phyloP scores from a whole-genome alignment of 352 stramenopile genomes.

The Pythium aphanidermatum region DNA sequence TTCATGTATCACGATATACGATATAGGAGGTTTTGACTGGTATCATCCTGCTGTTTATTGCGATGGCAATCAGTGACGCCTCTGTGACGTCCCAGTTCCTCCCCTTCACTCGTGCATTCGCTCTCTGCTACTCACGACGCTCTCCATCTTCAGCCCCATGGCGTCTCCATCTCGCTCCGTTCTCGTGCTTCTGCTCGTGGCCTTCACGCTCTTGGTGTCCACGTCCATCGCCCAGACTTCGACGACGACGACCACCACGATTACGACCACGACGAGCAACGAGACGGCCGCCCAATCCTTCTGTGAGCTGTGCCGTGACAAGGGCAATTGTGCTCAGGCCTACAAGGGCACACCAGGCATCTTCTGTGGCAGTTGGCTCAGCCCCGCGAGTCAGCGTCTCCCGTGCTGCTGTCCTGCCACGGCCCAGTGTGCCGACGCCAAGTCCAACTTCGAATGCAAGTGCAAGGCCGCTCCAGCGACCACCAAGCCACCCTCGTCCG shows the following conservation, averaged over 20 bases:
- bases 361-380: constrained; percentile 22
- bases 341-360: constrained; percentile 15
- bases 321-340: constrained; percentile 15
- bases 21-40: too few relatives aligned
- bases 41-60: too few relatives aligned
- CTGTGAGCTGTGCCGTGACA: constrained; percentile 19
- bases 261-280: background rate
- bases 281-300: constrained; percentile 3
- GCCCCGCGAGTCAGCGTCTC: constrained; percentile 6
- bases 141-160: too few relatives aligned
- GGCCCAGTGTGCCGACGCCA: constrained; percentile 5
- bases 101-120: too few relatives aligned
- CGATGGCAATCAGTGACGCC: too few relatives aligned
- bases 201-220: background rate
- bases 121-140: too few relatives aligned
- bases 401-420: constrained; percentile 22
- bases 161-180: too few relatives aligned
- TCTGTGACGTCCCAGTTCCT: too few relatives aligned
- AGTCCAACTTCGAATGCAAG: constrained; percentile 17
- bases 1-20: too few relatives aligned
- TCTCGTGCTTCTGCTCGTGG: too few relatives aligned
- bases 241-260: background rate
- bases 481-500: background rate
- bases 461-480: constrained; percentile 6
- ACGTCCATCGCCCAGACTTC: background rate